phyloP scores from a whole-genome alignment of 1,284 basidiomycete species.

The Taiwanofungus camphoratus region DNA sequence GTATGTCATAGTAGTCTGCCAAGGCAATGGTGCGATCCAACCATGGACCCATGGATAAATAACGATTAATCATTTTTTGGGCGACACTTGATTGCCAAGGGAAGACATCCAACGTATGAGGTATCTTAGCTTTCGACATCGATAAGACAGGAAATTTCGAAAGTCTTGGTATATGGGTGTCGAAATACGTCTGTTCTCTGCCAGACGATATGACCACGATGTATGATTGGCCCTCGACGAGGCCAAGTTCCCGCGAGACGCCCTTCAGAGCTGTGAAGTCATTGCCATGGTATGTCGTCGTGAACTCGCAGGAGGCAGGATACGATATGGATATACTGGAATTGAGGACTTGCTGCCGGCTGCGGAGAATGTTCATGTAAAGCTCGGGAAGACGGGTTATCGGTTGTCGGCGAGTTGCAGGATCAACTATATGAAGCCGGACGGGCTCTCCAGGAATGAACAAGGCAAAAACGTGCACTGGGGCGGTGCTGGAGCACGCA shows the following conservation, averaged over 20 bases:
- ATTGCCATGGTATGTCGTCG: slow-evolving; percentile 74
- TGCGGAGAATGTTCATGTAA: slow-evolving; percentile 56
- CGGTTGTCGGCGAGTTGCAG: slow-evolving; percentile 78
- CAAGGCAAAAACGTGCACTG: slow-evolving; percentile 87
- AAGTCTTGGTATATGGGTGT: slow-evolving; percentile 67
- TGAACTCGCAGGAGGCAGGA: slow-evolving; percentile 65
- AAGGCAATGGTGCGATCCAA: slow-evolving; percentile 78
- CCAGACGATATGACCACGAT: slow-evolving; percentile 83
- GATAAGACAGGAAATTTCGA: slow-evolving; percentile 85
- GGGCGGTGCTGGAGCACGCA: slow-evolving; percentile 64
- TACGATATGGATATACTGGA: slow-evolving; percentile 58
- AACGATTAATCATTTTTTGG: slow-evolving; percentile 81
- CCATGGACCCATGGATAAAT: slow-evolving; percentile 77
- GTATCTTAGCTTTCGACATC: slow-evolving; percentile 72
- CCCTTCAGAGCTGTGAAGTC: slow-evolving; percentile 82
- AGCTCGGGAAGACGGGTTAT: slow-evolving; percentile 73
- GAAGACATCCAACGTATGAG: slow-evolving; percentile 72
- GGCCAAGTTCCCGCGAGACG: slow-evolving; percentile 82
- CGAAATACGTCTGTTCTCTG: slow-evolving; percentile 85
- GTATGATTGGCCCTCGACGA: slow-evolving; percentile 65
- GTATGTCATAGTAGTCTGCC: slow-evolving; percentile 90
- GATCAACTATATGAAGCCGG: slow-evolving; percentile 88
- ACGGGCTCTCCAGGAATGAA: slow-evolving; percentile 74
- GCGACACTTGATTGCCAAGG: slow-evolving; percentile 73
- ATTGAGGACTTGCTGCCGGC: slow-evolving; percentile 39